These are phyloP conservation scores for Starmerella powellii DNA, from an alignment of 805 yeast genomes.

Conservation along the genomic window DNA sequence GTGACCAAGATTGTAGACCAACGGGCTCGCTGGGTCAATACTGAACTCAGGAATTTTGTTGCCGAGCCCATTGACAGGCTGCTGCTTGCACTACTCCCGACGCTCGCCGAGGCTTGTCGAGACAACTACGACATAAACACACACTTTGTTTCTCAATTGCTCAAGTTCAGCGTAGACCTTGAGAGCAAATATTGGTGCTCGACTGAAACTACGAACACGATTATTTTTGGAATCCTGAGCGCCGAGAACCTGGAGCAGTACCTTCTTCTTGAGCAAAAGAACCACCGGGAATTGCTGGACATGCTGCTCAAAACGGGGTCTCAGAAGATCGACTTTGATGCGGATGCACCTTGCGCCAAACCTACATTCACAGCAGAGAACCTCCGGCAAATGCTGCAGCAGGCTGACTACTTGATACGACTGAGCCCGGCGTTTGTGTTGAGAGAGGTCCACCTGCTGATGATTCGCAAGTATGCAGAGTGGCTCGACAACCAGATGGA, in stretches of 20 bases:
- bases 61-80: slow-evolving; percentile 31
- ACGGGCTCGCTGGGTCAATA: slow-evolving; percentile 24
- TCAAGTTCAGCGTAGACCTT: slow-evolving; percentile 4
- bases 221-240: neutral
- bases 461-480: slow-evolving; percentile 42
- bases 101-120: slow-evolving; percentile 11
- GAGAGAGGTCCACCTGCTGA: slow-evolving; percentile 43
- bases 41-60: slow-evolving; percentile 20
- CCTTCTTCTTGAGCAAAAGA: slow-evolving; percentile 2
- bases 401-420: slow-evolving; percentile 35
- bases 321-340: slow-evolving; percentile 42
- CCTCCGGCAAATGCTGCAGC: slow-evolving; percentile 39
- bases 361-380: slow-evolving; percentile 57
- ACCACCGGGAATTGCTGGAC: neutral
- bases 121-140: slow-evolving; percentile 4
- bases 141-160: slow-evolving; percentile 13
- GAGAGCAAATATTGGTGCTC: slow-evolving; percentile 5
- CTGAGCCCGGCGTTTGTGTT: slow-evolving; percentile 31
- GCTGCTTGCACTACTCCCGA: slow-evolving; percentile 38
- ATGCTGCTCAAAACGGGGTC: slow-evolving; percentile 1
- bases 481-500: slow-evolving; percentile 34
- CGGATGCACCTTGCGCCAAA: slow-evolving; percentile 31
- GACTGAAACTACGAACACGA: neutral
- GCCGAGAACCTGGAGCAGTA: neutral
- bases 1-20: slow-evolving; percentile 29